Evolutionary conservation across 176 grass and related monocot species (phyloP).

Genomic region (bread wheat (Triticum aestivum)): DNA sequence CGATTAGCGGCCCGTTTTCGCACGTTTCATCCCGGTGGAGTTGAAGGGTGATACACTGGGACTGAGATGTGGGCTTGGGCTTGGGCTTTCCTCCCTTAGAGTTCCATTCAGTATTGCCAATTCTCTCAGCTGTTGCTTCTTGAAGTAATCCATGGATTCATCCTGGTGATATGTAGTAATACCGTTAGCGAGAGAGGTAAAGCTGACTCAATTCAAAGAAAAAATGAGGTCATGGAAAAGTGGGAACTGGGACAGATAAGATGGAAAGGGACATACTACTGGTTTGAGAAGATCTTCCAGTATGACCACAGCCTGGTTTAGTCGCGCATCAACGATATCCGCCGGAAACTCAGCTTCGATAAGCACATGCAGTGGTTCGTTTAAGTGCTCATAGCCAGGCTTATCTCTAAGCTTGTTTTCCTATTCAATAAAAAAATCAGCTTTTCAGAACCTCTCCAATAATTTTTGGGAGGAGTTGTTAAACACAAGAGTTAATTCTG

Average conservation of each 20-base stretch:
- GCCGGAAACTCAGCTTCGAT: conserved; percentile 78
- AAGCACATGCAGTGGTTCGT: conserved; percentile 91
- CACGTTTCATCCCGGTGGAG: conserved; percentile 82
- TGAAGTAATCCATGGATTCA: conserved; percentile 93
- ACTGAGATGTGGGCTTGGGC: conserved; percentile 62
- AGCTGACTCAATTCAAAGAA: neutral
- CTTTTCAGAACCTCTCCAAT: conserved; percentile 17
- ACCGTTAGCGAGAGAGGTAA: neutral
- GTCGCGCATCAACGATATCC: conserved; percentile 61
- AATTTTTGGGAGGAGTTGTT: neutral
- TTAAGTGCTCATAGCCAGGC: conserved; percentile 92
- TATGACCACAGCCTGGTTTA: conserved; percentile 83
- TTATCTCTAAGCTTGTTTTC: conserved; percentile 96
- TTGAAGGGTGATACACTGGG: conserved; percentile 84
- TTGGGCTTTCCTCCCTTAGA: conserved; percentile 84
- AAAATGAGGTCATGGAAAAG: neutral
- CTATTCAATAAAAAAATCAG: conserved; percentile 33
- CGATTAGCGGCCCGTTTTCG: conserved; percentile 70
- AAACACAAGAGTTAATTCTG: conserved; percentile 2
- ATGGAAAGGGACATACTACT: conserved; percentile 43
- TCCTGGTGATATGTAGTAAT: conserved; percentile 38
- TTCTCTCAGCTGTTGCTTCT: conserved; percentile 94
- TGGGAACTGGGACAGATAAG: neutral
- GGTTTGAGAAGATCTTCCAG: conserved; percentile 96
- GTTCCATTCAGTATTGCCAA: conserved; percentile 91